These are phyloP conservation scores for Didymella pomorum DNA, from an alignment of 2,329 filamentous ascomycete species.

Conservation along the genomic window DNA sequence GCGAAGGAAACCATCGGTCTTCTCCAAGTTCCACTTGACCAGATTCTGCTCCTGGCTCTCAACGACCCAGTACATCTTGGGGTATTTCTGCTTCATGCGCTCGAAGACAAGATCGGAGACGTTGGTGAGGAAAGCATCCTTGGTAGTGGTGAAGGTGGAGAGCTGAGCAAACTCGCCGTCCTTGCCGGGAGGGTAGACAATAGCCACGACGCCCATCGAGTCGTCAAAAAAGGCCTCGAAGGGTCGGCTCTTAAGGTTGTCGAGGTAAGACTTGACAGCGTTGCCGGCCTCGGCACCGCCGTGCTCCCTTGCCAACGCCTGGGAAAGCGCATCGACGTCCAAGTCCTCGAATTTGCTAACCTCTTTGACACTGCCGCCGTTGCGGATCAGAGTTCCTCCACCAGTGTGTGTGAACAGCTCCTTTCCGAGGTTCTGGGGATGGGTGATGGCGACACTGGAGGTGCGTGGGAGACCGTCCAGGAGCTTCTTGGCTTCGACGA, in stretches of 20 bases:
- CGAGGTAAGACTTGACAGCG: constrained; percentile 86
- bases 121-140: constrained; percentile 92
- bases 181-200: constrained; percentile 78
- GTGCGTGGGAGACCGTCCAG: constrained; percentile 87
- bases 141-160: constrained; percentile 90
- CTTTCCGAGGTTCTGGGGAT: constrained; percentile 93
- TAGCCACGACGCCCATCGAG: constrained; percentile 87
- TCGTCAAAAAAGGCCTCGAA: constrained; percentile 97
- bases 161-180: constrained; percentile 78
- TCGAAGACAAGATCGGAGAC: constrained; percentile 95
- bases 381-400: constrained; percentile 88
- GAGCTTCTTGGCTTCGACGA: constrained; percentile 95
- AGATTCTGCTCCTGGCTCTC: constrained; percentile 95
- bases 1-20: constrained; percentile 90
- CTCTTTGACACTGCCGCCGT: constrained; percentile 87
- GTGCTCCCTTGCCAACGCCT: constrained; percentile 80
- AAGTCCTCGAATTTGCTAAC: constrained; percentile 77
- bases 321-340: constrained; percentile 79
- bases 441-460: constrained; percentile 96
- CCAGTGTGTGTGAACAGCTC: constrained; percentile 97
- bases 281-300: constrained; percentile 82
- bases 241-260: constrained; percentile 75
- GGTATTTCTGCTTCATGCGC: constrained; percentile 91
- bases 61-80: constrained; percentile 94
- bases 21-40: constrained; percentile 93